Evolutionary conservation across 2,329 filamentous ascomycete species (phyloP).

Genomic region (Pestalotiopsis sp.): DNA sequence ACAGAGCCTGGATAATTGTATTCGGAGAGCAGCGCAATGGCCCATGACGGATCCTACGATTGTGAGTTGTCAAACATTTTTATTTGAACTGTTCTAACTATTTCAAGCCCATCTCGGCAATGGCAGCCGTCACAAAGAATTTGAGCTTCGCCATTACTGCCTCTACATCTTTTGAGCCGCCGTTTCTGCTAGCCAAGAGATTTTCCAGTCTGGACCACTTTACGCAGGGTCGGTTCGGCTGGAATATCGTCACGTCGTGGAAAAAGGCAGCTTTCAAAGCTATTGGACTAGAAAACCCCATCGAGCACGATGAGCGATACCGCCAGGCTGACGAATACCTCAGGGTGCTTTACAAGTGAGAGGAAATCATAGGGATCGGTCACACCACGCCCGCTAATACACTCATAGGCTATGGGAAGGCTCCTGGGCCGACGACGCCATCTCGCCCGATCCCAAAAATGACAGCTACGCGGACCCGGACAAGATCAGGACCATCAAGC

Average conservation of each 20-base stretch:
- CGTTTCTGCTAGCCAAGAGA: slow-evolving; percentile 62
- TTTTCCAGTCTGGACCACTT: slow-evolving; percentile 66
- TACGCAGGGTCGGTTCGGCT: slow-evolving; percentile 62
- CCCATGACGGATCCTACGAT: slow-evolving; percentile 67
- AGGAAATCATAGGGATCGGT: no score
- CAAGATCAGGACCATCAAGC: slow-evolving; percentile 62
- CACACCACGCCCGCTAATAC: background rate
- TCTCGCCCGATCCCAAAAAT: slow-evolving; percentile 52
- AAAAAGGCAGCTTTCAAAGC: slow-evolving; percentile 66
- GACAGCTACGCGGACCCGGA: slow-evolving; percentile 62
- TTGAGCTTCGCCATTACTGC: slow-evolving; percentile 65
- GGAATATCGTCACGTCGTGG: slow-evolving; percentile 62
- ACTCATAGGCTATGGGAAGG: slow-evolving; percentile 50
- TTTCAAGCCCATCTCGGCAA: slow-evolving; percentile 60
- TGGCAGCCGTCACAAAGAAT: slow-evolving; percentile 69
- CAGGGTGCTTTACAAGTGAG: slow-evolving; percentile 59
- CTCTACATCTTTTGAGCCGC: slow-evolving; percentile 64
- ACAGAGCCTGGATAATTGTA: slow-evolving; percentile 60
- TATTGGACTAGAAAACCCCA: slow-evolving; percentile 58
- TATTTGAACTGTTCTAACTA: background rate
- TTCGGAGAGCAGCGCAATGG: slow-evolving; percentile 65
- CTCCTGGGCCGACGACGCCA: slow-evolving; percentile 60
- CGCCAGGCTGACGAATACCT: slow-evolving; percentile 65
- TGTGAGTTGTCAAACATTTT: slow-evolving; percentile 38
- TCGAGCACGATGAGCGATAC: slow-evolving; percentile 65